phyloP scores from a whole-genome alignment of 441 rosid species.

The Dalechampia spathulata region DNA sequence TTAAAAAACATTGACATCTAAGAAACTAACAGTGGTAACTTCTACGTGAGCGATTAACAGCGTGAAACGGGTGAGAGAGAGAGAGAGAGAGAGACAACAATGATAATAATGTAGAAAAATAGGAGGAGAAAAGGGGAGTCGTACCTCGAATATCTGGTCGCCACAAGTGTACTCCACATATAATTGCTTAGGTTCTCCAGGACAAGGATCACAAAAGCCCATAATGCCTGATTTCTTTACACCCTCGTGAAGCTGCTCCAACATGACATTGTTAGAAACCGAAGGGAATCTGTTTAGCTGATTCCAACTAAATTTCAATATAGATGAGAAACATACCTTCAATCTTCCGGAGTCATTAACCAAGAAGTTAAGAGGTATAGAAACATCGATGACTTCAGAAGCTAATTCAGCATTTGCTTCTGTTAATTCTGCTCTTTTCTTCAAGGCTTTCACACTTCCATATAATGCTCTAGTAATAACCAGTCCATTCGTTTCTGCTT shows the following conservation, averaged over 20 bases:
- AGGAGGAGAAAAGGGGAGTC: background rate
- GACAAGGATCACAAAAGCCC: constrained; percentile 99
- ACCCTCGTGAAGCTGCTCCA: constrained; percentile 76
- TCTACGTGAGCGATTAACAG: too few species aligned
- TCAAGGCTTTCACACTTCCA: constrained; percentile 57
- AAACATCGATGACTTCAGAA: constrained; percentile 70
- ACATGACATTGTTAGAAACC: constrained; percentile 11
- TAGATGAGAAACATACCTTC: constrained; percentile 44
- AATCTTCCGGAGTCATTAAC: constrained; percentile 76
- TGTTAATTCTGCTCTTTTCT: constrained; percentile 34
- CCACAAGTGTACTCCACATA: constrained; percentile 53
- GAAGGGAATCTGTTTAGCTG: background rate
- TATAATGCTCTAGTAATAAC: constrained; percentile 68
- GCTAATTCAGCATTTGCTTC: constrained; percentile 30
- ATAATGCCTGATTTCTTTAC: constrained; percentile 91
- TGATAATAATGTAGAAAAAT: too few species aligned
- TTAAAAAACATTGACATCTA: too few species aligned
- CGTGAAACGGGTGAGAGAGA: too few species aligned
- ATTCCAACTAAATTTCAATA: background rate
- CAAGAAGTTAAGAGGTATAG: constrained; percentile 88
- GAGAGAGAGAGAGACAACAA: too few species aligned
- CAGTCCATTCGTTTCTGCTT: constrained; percentile 65
- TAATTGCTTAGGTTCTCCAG: constrained; percentile 73
- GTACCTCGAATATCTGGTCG: constrained; percentile 50
- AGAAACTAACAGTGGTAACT: too few species aligned